Percentiles rank a stretch among this genome's conserved stretches.
Conservation (phyloP, 2,329 filamentous ascomycete species). For the Colletotrichum sp. region DNA sequence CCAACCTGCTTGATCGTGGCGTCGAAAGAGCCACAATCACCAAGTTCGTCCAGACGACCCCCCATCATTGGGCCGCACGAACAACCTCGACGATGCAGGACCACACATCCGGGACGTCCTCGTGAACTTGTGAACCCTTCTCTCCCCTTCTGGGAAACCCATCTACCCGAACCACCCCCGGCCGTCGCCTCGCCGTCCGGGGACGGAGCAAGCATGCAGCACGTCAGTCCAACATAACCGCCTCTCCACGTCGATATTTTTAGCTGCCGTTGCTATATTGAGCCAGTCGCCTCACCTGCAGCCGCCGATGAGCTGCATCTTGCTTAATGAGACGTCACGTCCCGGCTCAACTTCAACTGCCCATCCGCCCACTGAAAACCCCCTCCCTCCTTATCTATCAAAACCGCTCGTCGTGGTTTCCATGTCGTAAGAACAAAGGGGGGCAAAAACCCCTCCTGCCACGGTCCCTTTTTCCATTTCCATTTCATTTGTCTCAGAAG, state of each 20-base stretch:
- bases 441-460: neutral
- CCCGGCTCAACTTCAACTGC: neutral
- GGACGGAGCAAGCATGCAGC: neutral
- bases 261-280: conserved; percentile 40
- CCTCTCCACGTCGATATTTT: conserved; percentile 30
- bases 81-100: neutral
- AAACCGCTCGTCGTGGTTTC: neutral
- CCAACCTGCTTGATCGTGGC: neutral
- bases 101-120: neutral
- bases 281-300: conserved; percentile 39
- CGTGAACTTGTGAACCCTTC: neutral
- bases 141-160: neutral
- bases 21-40: neutral
- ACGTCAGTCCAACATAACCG: conserved; percentile 3
- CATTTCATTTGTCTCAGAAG: neutral
- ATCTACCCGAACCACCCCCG: neutral
- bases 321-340: conserved; percentile 36
- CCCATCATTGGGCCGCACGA: neutral
- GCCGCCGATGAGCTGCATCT: conserved; percentile 33
- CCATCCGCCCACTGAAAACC: neutral
- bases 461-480: neutral
- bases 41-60: neutral
- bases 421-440: neutral
- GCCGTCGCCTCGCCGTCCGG: neutral
- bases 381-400: conserved; percentile 10